Conservation (phyloP, 2,329 filamentous ascomycete genomes). For the Gnomoniopsis smithogilvyi region DNA sequence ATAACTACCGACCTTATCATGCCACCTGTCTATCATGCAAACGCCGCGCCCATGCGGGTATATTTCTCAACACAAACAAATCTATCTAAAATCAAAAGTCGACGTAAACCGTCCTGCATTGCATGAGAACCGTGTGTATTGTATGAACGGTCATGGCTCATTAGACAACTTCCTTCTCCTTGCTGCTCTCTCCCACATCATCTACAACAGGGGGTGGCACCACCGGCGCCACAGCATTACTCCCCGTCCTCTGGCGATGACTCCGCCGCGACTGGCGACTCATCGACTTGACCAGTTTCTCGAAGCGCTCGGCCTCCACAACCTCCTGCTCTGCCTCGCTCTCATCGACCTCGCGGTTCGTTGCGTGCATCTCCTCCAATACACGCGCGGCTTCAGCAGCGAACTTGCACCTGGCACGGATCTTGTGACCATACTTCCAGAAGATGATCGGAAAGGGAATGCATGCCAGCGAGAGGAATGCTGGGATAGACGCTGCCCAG, state of each 20-base stretch:
- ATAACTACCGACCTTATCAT: neutral
- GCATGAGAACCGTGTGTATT: neutral
- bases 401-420: slow-evolving; percentile 32
- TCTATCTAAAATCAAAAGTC: neutral
- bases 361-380: slow-evolving; percentile 15
- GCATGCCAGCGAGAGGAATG: slow-evolving; percentile 36
- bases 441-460: slow-evolving; percentile 36
- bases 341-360: slow-evolving; percentile 12
- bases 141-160: neutral
- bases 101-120: neutral
- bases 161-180: slow-evolving; percentile 5
- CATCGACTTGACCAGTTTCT: slow-evolving; percentile 17
- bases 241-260: slow-evolving; percentile 1
- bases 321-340: slow-evolving; percentile 16
- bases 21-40: slow-evolving; percentile 10
- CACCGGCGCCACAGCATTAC: neutral
- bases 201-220: neutral
- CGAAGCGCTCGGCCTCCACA: slow-evolving; percentile 8
- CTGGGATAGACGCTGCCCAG: slow-evolving; percentile 33
- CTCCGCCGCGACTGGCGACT: slow-evolving; percentile 13
- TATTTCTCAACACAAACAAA: neutral
- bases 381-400: slow-evolving; percentile 16
- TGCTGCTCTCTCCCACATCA: neutral
- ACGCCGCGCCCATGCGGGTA: slow-evolving; percentile 13
- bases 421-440: slow-evolving; percentile 34